Evolutionary conservation across 345 rosid genomes (phyloP), one percentile per base, ranked within the genome.

Genomic region (Acer campestre): DNA sequence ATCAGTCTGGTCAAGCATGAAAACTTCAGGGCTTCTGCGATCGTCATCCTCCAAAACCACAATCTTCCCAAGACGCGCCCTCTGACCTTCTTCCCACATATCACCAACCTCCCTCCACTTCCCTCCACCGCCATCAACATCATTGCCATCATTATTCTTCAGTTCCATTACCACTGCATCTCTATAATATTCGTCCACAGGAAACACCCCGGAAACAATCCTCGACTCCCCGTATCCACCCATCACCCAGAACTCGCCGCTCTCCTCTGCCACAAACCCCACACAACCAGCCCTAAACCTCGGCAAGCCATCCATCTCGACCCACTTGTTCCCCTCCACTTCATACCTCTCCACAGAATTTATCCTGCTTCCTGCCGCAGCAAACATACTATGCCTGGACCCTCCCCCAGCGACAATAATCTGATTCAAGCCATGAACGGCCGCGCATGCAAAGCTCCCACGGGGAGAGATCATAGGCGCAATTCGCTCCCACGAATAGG

Each of bases 221-320:
- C 96, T 93, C 5, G 96, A 90, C 62, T 84, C 91, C 16, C 94
- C 96, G 42, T 95, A 95, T 2, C 99, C 99, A 67, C 99, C 99
- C 96, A 95, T 91, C 58, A 95, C 98, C 98, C 97, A 91, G n/a
- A 95, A 95, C 78, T 95, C 95, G 77, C 75, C 93, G 80, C 75
- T 84, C 29, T 82, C 91, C 71, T 88, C 81, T 38, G 79, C 85
- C 58, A 91, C 14, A 80, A 95, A 90, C 22, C 99, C 99, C 42
- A 83, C 91, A 76, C 97, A 92, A 18, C 98, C 99, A 0, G 99
- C 99, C 79, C 98, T 85, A 72, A 86, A 89, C 79, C 93, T 81
- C 48, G 97, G 98, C 84, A 95, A 80, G 23, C 88, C 92, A 11
- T 84, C 86, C 82, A 93, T 46, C 0, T 85, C 88, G 16, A 81